These are phyloP conservation scores for Circinella minor DNA, from an alignment of 371 early-diverging fungal genomes.

Conservation along the genomic window DNA sequence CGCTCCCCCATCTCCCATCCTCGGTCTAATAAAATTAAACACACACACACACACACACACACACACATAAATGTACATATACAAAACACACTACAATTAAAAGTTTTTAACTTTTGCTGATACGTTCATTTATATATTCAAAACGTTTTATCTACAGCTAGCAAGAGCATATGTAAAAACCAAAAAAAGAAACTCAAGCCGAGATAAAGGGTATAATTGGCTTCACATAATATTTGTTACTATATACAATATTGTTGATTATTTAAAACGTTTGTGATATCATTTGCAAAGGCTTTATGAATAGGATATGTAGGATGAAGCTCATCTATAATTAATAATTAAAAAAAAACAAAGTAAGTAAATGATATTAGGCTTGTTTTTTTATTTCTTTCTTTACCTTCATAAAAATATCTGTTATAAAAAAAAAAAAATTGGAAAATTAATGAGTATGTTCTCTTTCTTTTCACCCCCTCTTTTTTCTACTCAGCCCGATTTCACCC, in stretches of 20 bases:
- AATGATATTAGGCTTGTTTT: background rate
- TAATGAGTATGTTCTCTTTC: background rate
- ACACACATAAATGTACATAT: too few species aligned
- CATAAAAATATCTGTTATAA: background rate
- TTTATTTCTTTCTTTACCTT: background rate
- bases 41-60: too few species aligned
- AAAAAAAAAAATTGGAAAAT: background rate
- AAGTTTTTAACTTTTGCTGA: too few species aligned
- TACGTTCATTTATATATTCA: too few species aligned
- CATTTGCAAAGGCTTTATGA: slow-evolving; percentile 1
- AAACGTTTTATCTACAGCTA: too few species aligned
- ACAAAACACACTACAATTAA: too few species aligned
- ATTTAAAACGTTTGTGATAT: background rate
- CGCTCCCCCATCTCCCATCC: background rate
- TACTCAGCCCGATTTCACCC: too few species aligned
- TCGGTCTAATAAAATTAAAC: too few species aligned
- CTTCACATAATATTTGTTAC: background rate
- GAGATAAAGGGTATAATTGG: background rate
- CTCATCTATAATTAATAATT: background rate
- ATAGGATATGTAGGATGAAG: slow-evolving; percentile 7
- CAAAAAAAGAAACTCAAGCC: too few species aligned
- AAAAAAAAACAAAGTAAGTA: background rate
- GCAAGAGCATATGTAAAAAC: too few species aligned
- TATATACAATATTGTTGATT: slow-evolving; percentile 1
- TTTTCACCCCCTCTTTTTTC: too few species aligned